phyloP scores from a whole-genome alignment of 78 protist species.

The Cavenderia fasciculata region DNA sequence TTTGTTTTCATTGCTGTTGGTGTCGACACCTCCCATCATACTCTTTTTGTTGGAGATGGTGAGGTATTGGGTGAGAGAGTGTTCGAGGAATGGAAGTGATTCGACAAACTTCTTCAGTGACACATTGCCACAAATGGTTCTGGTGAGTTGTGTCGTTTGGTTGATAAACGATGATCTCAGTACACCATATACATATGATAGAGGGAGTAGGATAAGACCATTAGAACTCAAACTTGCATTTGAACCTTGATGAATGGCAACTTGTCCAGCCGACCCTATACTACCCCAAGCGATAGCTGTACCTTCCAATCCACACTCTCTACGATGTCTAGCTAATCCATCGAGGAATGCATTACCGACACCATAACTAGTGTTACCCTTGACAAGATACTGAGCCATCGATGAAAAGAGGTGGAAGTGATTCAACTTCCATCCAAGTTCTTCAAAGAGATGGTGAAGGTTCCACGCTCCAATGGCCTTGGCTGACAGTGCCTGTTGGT shows the following conservation, averaged over 20 bases:
- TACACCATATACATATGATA: no score
- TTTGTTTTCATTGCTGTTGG: no score
- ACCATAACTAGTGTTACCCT: conserved; percentile 3
- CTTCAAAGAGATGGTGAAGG: neutral
- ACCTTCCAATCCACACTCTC: neutral
- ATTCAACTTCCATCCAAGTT: neutral
- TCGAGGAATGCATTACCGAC: conserved; percentile 21
- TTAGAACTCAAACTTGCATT: no score
- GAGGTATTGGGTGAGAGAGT: no score
- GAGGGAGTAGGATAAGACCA: no score
- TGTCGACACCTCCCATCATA: no score
- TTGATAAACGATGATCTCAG: no score
- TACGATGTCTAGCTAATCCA: conserved; percentile 2
- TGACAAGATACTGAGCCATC: neutral
- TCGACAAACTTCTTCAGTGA: no score
- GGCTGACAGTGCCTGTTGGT: neutral
- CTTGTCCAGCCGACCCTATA: neutral
- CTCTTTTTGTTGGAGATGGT: no score
- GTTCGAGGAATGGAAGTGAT: no score
- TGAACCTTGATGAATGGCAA: neutral
- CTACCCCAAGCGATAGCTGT: conserved; percentile 2
- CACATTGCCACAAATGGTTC: no score
- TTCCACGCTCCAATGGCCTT: conserved; percentile 36
- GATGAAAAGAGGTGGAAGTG: conserved; percentile 4
- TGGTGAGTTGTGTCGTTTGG: no score